Conservation (phyloP, 2,329 filamentous ascomycete genomes). For the Ceratocystis papillata region DNA sequence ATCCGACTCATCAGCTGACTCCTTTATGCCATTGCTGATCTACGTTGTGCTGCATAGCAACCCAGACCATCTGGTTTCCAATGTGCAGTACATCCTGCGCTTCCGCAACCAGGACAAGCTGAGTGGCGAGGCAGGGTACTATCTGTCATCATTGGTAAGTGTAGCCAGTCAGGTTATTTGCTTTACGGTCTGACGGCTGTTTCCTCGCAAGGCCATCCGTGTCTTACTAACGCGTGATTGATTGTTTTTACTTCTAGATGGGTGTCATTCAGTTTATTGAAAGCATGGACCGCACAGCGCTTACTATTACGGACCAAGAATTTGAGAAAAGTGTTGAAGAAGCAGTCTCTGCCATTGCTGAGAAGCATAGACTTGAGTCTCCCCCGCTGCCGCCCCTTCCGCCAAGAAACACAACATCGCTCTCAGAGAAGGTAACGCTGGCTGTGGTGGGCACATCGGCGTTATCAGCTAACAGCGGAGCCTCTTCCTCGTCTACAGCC, state of each 20-base stretch:
- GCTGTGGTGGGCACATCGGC: slow-evolving; percentile 40
- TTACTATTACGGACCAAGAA: slow-evolving; percentile 89
- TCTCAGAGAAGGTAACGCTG: slow-evolving; percentile 69
- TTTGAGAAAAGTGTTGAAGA: slow-evolving; percentile 96
- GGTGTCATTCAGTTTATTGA: slow-evolving; percentile 95
- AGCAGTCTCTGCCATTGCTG: slow-evolving; percentile 88
- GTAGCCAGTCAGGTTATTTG: not conserved
- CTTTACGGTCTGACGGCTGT: not conserved
- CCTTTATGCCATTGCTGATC: slow-evolving; percentile 88
- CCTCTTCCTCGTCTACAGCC: slow-evolving; percentile 11
- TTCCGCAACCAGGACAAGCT: slow-evolving; percentile 97
- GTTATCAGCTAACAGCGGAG: slow-evolving; percentile 2
- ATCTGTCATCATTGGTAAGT: slow-evolving; percentile 78
- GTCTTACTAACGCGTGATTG: not conserved
- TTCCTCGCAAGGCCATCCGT: not conserved
- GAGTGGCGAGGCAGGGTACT: slow-evolving; percentile 94
- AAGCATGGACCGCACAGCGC: slow-evolving; percentile 81
- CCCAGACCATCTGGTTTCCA: slow-evolving; percentile 89
- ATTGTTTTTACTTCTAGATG: slow-evolving; percentile 43
- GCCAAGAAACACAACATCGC: slow-evolving; percentile 34
- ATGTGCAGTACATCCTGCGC: slow-evolving; percentile 93
- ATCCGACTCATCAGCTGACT: slow-evolving; percentile 88
- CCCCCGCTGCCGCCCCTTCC: slow-evolving; percentile 32
- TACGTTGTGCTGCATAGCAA: slow-evolving; percentile 93
- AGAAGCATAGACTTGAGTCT: slow-evolving; percentile 59